Evolutionary conservation across 371 early-diverging fungal genomes (phyloP), one percentile per base, ranked within the genome.

Genomic region (Batrachochytrium dendrobatidis): DNA sequence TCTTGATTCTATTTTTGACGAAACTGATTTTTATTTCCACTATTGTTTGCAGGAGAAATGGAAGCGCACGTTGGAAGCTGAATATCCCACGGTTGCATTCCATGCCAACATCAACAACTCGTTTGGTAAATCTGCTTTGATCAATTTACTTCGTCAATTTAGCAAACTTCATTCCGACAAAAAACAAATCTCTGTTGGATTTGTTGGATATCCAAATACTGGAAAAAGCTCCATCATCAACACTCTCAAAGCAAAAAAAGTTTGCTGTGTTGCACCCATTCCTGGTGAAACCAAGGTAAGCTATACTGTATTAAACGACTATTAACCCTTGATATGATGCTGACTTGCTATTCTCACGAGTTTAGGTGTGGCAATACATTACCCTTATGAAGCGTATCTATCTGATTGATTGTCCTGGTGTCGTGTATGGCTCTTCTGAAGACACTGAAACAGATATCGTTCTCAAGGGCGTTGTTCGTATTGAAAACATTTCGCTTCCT

Each of bases 361-460:
- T 31, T 28, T 34, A 66, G 70, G 92, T 95, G 59, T 99, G 99
- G 99, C 99, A 99, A 74, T 99, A 99, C 73, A 95, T 99, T 54
- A 94, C 99, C 15, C 82, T 99, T 62, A 99, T 94, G 88, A 94
- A 93, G 71, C 89, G 94, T 62, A 97, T 99, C 63, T 99, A 98
- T 68, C 80, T 99, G 32, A 98, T 99, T 67, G 99, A 99, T 75
- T 99, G 98, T 71, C 99, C 99, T 18, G 99, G 99, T 65, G 89
- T 99, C 45, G 99, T 99, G 31, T 94, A 92, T 55, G 89, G 92
- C 29, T 78, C 87, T 53, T 66, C 86, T 12, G 86, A 86, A 15
- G 95, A 94, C 70, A 81, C 86, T 0, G 95, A 95, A 66, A 86
- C 90, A 4, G 96, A 98, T 63, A 94, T 99, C 72, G 92, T 99